These are phyloP conservation scores for Mucor mucedo DNA, from an alignment of 371 early-diverging fungal genomes.

Conservation along the genomic window DNA sequence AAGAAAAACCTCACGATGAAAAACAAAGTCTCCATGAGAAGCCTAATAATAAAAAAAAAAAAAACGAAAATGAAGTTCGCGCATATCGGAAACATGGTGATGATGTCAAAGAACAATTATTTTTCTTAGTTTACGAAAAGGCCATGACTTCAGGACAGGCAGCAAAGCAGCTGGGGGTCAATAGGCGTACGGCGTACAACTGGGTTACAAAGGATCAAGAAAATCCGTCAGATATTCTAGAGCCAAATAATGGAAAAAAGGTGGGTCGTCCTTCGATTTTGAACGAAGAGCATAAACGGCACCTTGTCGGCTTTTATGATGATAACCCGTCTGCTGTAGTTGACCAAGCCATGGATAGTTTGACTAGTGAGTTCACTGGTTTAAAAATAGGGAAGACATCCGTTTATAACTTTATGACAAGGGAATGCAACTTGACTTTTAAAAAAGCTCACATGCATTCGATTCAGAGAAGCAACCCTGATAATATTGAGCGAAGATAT, in stretches of 20 bases:
- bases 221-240: constrained; percentile 19
- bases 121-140: constrained; percentile 19
- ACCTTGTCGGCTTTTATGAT: constrained; percentile 7
- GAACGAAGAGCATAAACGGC: constrained; percentile 13
- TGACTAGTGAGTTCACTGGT: constrained; percentile 8
- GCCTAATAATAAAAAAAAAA: background rate
- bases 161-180: constrained; percentile 24
- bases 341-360: constrained; percentile 13
- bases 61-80: constrained; percentile 13
- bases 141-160: constrained; percentile 18
- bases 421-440: constrained; percentile 6
- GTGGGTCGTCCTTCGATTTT: background rate
- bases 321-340: constrained; percentile 12
- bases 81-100: constrained; percentile 8
- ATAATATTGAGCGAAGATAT: background rate
- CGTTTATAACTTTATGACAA: constrained; percentile 18
- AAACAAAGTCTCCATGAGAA: constrained; percentile 3
- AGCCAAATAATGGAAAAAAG: constrained; percentile 17
- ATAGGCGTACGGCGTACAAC: constrained; percentile 18
- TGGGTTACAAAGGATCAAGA: constrained; percentile 16
- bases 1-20: too few species aligned
- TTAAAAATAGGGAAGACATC: constrained; percentile 4
- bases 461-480: constrained; percentile 6
- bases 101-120: constrained; percentile 9
- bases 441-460: constrained; percentile 20